A percentile compares a stretch with the other conserved stretches of the same genome.
phyloP scores from a whole-genome alignment of 208 protist species.

The Leishmania lainsoni region DNA sequence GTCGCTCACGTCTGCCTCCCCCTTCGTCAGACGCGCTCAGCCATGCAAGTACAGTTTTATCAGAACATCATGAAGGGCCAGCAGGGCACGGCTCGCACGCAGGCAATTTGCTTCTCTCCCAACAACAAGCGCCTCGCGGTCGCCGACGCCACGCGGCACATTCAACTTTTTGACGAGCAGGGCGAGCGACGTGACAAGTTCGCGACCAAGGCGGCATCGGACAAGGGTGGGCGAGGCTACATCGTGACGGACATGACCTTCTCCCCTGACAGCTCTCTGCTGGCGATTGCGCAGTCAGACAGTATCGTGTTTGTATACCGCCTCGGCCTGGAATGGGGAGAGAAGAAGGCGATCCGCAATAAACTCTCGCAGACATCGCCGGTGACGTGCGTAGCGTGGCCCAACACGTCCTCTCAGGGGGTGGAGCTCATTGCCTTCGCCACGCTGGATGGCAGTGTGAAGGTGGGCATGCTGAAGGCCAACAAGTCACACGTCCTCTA shows the following conservation, averaged over 20 bases:
- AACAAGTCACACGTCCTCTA: conserved; percentile 96
- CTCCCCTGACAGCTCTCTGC: conserved; percentile 94
- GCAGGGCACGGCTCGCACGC: conserved; percentile 82
- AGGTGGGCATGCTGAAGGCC: conserved; percentile 91
- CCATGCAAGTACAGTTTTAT: conserved; percentile 94
- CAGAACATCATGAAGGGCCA: conserved; percentile 88
- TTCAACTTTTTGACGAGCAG: conserved; percentile 96
- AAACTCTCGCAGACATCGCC: conserved; percentile 92
- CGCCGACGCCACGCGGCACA: conserved; percentile 81
- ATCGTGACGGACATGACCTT: conserved; percentile 93
- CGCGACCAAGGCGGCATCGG: conserved; percentile 90
- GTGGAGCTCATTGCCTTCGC: conserved; percentile 95
- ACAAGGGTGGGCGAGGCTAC: conserved; percentile 87
- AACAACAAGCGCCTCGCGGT: conserved; percentile 95
- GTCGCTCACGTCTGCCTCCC: neutral
- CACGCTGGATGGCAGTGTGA: conserved; percentile 94
- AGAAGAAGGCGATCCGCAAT: conserved; percentile 98
- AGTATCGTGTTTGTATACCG: conserved; percentile 97
- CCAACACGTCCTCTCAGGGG: conserved; percentile 81
- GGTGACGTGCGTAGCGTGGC: conserved; percentile 95
- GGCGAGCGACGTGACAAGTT: conserved; percentile 96
- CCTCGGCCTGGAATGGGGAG: conserved; percentile 96
- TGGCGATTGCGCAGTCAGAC: conserved; percentile 97
- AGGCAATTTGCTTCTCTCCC: conserved; percentile 92
- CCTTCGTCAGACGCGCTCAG: neutral